Conservation (phyloP, 2,329 filamentous ascomycete species). For the Claviceps pusilla region DNA sequence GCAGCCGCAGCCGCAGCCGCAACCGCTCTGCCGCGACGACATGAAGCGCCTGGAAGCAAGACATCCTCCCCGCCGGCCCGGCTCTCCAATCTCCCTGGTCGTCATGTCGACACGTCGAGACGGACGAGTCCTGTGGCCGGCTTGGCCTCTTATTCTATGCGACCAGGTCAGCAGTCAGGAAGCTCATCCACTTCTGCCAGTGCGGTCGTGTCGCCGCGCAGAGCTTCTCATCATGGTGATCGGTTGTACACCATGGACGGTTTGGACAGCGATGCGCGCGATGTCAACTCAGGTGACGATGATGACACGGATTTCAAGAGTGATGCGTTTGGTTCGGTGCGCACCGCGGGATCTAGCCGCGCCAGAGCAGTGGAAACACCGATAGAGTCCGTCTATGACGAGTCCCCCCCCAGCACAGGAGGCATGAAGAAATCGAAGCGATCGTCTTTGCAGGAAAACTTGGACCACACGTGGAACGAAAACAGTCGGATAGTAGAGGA, state of each 20-base stretch:
- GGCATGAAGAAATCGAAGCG: constrained; percentile 38
- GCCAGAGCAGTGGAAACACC: constrained; percentile 54
- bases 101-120: constrained; percentile 37
- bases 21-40: constrained; percentile 10
- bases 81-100: constrained; percentile 34
- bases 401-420: constrained; percentile 50
- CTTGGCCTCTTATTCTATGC: constrained; percentile 21
- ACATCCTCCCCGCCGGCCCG: constrained; percentile 42
- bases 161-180: constrained; percentile 28
- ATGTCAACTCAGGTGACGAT: constrained; percentile 53
- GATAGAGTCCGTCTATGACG: constrained; percentile 68
- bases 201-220: constrained; percentile 25
- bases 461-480: constrained; percentile 39
- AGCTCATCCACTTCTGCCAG: constrained; percentile 24
- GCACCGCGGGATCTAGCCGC: constrained; percentile 54
- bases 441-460: constrained; percentile 43
- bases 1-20: not conserved
- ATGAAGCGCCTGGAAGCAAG: constrained; percentile 26
- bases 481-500: constrained; percentile 47
- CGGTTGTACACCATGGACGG: constrained; percentile 47
- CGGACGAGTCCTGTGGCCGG: constrained; percentile 28
- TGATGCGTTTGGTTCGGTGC: constrained; percentile 64
- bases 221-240: constrained; percentile 16
- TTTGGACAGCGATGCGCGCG: constrained; percentile 53
- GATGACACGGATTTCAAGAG: constrained; percentile 68